Base-by-base conservation (phyloP, 768 basidiomycete species). In the Pholiota microspora region DNA sequence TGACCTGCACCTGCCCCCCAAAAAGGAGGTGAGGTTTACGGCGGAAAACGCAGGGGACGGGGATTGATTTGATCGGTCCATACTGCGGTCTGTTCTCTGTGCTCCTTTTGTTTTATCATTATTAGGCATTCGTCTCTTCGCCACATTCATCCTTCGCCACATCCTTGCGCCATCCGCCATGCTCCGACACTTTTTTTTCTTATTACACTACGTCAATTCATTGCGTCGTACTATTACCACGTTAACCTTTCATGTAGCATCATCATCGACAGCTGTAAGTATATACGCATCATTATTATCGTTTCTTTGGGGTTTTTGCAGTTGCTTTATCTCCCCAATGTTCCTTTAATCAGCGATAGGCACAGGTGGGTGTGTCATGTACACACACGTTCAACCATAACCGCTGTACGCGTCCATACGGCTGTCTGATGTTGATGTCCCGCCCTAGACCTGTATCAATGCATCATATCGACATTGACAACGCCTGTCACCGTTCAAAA, bases 21-120 rank as follows among this genome's bases (percentile, higher is more conserved):
- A 79, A 58, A 86, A 86, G 64, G 81, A 78, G 2, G 84, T 86
- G 32, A 77, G 84, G 45, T 86, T 86, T 66, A 80, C 80, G n/a
- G 71, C 75, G 23, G 73, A 77, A 57, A 69, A 73, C 47, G 67
- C 68, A 42, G 57, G 49, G 46, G 62, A 60, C 13, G 55, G 52
- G 51, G 57, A 58, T 27, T 60, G 51, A 51, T 4, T 16, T 21
- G 6, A 21, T 18, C n/a, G 40, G 10, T 42, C 7, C 15, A 8
- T 15, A 10, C 9, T 23, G 40, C 57, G n/a, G n/a, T 54, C 49
- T 28, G 44, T 46, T 53, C 35, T 47, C 24, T 47, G 49, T 45
- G 47, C 47, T 32, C 52, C 51, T 34, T 40, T 51, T 50, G 49
- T 44, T 29, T 52, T 48, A 55, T 59, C 47, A 54, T 45, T 49